A percentile compares a stretch with the other conserved stretches of the same genome.
These are phyloP conservation scores for Eucalyptus leucophloia DNA, from an alignment of 345 rosid species.

Conservation along the genomic window DNA sequence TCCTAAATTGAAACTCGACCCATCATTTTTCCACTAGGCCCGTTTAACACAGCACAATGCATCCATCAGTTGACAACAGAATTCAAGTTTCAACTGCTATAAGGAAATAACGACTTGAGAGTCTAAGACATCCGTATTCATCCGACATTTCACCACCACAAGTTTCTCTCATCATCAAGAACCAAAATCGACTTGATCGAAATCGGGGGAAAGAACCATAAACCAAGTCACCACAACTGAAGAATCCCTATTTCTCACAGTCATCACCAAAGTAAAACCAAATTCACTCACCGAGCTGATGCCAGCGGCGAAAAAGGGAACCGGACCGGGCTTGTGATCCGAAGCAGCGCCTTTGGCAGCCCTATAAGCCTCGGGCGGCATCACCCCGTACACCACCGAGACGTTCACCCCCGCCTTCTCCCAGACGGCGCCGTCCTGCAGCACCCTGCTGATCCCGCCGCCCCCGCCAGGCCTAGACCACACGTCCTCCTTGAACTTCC, in stretches of 20 bases:
- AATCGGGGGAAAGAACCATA: neutral
- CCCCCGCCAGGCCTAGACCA: constrained; percentile 99
- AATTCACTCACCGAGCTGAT: constrained; percentile 65
- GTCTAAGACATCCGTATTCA: neutral
- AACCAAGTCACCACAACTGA: neutral
- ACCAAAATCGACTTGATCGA: neutral
- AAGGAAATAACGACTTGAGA: neutral
- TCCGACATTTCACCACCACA: neutral
- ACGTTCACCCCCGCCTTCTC: constrained; percentile 99
- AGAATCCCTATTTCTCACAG: neutral
- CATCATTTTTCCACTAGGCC: neutral
- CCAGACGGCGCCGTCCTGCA: constrained; percentile 85
- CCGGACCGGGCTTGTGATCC: constrained; percentile 68
- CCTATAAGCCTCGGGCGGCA: constrained; percentile 99
- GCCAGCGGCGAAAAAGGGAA: constrained; percentile 95
- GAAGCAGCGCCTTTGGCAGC: constrained; percentile 74
- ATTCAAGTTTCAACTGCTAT: neutral
- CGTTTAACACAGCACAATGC: neutral
- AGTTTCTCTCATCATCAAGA: neutral
- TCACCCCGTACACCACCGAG: constrained; percentile 88
- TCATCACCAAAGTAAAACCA: neutral
- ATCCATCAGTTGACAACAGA: neutral
- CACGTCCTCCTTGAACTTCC: constrained; percentile 87
- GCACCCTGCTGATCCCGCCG: constrained; percentile 92
- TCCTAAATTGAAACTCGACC: neutral